Evolutionary conservation across 75 land plant species (phyloP).

Genomic region (Picea sitchensis): DNA sequence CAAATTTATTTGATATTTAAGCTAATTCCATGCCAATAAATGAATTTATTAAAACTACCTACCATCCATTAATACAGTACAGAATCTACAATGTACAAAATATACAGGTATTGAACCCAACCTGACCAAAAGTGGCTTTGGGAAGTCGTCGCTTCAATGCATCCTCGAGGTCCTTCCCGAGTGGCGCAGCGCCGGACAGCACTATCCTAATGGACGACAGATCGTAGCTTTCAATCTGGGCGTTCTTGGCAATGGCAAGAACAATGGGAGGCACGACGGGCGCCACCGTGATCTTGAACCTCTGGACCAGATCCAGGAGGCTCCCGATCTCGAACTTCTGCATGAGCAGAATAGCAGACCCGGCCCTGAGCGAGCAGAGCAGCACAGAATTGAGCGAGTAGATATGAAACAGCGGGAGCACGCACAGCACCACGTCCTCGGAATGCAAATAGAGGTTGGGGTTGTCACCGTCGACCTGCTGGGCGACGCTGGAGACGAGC

Average conservation of each 20-base stretch:
- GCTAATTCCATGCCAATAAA: no score
- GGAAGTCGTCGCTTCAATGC: conserved; percentile 58
- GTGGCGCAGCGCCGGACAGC: conserved; percentile 88
- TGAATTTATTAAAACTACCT: no score
- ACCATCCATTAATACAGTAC: no score
- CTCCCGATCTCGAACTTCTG: conserved; percentile 70
- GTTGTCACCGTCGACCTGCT: conserved; percentile 91
- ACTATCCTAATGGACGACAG: conserved; percentile 67
- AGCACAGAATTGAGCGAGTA: conserved; percentile 70
- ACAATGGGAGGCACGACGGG: conserved; percentile 94
- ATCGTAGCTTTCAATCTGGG: conserved; percentile 56
- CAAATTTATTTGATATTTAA: no score
- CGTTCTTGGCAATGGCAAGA: conserved; percentile 71
- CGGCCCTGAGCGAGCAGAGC: conserved; percentile 66
- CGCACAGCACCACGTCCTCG: conserved; percentile 74
- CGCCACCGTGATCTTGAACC: conserved; percentile 51
- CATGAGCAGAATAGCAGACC: conserved; percentile 65
- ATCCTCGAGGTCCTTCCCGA: conserved; percentile 88
- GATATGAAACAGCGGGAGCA: conserved; percentile 82
- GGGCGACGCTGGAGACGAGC: conserved; percentile 71
- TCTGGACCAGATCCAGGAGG: conserved; percentile 54
- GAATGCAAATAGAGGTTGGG: conserved; percentile 54
- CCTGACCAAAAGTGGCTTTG: conserved; percentile 82
- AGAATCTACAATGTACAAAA: no score
- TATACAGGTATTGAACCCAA: not conserved